Conservation (phyloP, 106 monocot species). For the Dendrobium huoshanense region DNA sequence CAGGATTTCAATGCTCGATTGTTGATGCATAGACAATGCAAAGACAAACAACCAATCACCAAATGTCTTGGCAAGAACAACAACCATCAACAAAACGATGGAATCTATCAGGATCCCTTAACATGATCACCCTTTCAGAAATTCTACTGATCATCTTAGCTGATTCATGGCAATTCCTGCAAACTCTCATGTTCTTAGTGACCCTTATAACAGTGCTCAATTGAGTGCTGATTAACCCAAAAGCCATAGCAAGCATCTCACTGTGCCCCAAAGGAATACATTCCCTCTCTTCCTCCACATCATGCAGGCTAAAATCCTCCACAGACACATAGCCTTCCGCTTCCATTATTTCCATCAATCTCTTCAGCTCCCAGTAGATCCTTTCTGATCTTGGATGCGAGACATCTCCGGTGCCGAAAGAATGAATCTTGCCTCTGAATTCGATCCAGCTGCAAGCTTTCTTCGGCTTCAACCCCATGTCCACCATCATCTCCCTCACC, state of each 20-base stretch:
- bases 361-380: conserved; percentile 39
- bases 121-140: conserved; percentile 9
- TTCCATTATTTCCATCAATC: conserved; percentile 25
- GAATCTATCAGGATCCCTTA: conserved; percentile 14
- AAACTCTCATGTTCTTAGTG: conserved; percentile 46
- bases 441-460: conserved; percentile 55
- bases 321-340: conserved; percentile 7
- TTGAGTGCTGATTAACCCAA: conserved; percentile 39
- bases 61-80: conserved; percentile 16
- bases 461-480: conserved; percentile 52
- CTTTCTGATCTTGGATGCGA: conserved; percentile 49
- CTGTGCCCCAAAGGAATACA: conserved; percentile 42
- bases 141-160: conserved; percentile 36
- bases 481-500: conserved; percentile 31
- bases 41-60: conserved; percentile 7
- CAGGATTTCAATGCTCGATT: no score
- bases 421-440: conserved; percentile 47
- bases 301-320: conserved; percentile 47
- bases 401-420: conserved; percentile 47
- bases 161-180: conserved; percentile 41
- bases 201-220: conserved; percentile 18
- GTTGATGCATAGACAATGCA: no score
- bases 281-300: conserved; percentile 62
- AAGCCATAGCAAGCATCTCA: conserved; percentile 51
- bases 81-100: conserved; percentile 15